phyloP scores from a whole-genome alignment of 345 rosid species.

The Mangifera indica region DNA sequence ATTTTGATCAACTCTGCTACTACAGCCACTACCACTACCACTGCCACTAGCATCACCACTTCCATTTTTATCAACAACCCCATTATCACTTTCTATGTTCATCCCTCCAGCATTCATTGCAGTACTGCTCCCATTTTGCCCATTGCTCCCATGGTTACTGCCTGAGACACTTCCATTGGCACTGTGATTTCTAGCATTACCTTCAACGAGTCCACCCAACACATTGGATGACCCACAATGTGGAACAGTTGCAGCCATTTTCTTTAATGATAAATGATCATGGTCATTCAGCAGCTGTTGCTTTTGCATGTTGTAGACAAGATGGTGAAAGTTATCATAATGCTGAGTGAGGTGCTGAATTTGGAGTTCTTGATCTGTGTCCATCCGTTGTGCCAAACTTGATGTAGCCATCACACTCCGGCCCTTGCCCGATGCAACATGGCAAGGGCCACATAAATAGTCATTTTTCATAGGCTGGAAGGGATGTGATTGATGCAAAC shows the following conservation, averaged over 20 bases:
- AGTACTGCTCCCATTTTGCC: slow-evolving; percentile 40
- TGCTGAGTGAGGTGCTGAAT: slow-evolving; percentile 19
- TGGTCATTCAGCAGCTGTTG: slow-evolving; percentile 31
- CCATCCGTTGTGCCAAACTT: slow-evolving; percentile 27
- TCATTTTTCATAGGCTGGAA: slow-evolving; percentile 32
- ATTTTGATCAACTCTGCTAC: slow-evolving; percentile 28
- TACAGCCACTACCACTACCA: slow-evolving; percentile 38
- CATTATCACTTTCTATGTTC: slow-evolving; percentile 35
- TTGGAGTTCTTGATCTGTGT: slow-evolving; percentile 25
- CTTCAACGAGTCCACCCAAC: slow-evolving; percentile 37
- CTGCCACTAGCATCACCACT: slow-evolving; percentile 38
- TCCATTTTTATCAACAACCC: slow-evolving; percentile 37
- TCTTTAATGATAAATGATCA: slow-evolving; percentile 32
- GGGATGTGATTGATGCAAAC: slow-evolving; percentile 30
- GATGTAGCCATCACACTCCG: slow-evolving; percentile 23
- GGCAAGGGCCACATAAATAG: slow-evolving; percentile 17
- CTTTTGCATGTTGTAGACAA: slow-evolving; percentile 22
- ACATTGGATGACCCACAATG: slow-evolving; percentile 48
- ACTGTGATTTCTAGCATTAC: slow-evolving; percentile 40
- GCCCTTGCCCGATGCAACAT: slow-evolving; percentile 26
- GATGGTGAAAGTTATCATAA: slow-evolving; percentile 25
- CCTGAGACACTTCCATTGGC: slow-evolving; percentile 48
- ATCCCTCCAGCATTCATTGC: slow-evolving; percentile 33
- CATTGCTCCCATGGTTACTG: slow-evolving; percentile 51
- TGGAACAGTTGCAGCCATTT: slow-evolving; percentile 37